Conservation (phyloP, 2,329 filamentous ascomycete species). For the Lachnellula subtilissima region DNA sequence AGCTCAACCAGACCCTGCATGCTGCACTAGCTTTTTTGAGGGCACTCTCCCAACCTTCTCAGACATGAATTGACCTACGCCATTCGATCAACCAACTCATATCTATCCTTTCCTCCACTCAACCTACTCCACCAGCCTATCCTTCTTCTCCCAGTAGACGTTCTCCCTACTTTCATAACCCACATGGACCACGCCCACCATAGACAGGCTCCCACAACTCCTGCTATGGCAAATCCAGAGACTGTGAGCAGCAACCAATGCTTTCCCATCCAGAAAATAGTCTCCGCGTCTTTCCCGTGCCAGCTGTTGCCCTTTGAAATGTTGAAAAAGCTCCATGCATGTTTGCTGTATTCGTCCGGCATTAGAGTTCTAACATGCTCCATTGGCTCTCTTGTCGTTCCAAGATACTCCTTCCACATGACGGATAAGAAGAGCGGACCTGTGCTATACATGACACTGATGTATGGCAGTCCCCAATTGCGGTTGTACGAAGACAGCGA, state of each 20-base stretch:
- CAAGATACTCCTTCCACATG: slow-evolving; percentile 70
- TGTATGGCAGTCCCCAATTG: slow-evolving; percentile 60
- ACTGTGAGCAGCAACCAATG: slow-evolving; percentile 36
- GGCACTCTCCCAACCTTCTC: slow-evolving; percentile 9
- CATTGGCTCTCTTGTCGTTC: slow-evolving; percentile 40
- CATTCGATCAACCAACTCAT: slow-evolving; percentile 30
- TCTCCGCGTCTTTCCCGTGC: slow-evolving; percentile 43
- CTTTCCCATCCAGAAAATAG: slow-evolving; percentile 46
- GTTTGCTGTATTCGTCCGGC: slow-evolving; percentile 63
- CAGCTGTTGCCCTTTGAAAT: slow-evolving; percentile 41
- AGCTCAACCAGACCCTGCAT: slow-evolving; percentile 11
- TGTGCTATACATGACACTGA: slow-evolving; percentile 75
- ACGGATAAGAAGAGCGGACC: slow-evolving; percentile 73
- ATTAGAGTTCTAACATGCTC: slow-evolving; percentile 64
- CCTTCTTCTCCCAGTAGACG: slow-evolving; percentile 10
- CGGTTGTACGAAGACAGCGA: slow-evolving; percentile 62
- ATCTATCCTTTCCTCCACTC: slow-evolving; percentile 23
- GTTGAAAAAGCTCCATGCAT: slow-evolving; percentile 68
- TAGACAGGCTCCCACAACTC: slow-evolving; percentile 22
- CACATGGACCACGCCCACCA: slow-evolving; percentile 29
- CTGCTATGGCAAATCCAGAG: slow-evolving; percentile 30
- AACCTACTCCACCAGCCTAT: slow-evolving; percentile 24
- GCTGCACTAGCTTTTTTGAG: slow-evolving; percentile 28
- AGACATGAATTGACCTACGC: slow-evolving; percentile 13
- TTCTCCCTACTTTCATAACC: slow-evolving; percentile 17